Percentiles rank a stretch among this genome's conserved stretches.
These are phyloP conservation scores for Auriculariales sp. DNA, from an alignment of 768 basidiomycete genomes.

Conservation along the genomic window DNA sequence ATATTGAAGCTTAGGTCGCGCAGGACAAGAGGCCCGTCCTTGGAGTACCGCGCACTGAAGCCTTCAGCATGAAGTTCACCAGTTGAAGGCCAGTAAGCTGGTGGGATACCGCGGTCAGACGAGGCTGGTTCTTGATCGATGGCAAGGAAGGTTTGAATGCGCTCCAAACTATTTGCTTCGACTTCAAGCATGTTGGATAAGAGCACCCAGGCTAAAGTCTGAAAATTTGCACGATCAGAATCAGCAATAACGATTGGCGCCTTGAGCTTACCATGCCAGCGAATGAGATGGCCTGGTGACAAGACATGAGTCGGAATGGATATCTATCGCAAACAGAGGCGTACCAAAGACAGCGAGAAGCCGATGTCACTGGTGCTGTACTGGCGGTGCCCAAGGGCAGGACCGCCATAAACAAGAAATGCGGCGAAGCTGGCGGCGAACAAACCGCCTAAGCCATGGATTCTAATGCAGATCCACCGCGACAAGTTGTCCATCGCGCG, in stretches of 20 bases:
- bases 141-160: slow-evolving; percentile 31
- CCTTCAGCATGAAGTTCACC: slow-evolving; percentile 40
- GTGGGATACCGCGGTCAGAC: slow-evolving; percentile 30
- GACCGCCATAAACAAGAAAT: slow-evolving; percentile 19
- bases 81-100: slow-evolving; percentile 52
- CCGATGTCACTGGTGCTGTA: background rate
- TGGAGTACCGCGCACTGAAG: slow-evolving; percentile 38
- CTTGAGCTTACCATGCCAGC: background rate
- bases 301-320: no score
- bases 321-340: no score
- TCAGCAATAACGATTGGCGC: no score
- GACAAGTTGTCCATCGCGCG: slow-evolving; percentile 10
- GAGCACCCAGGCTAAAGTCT: background rate
- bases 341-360: background rate
- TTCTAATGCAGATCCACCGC: slow-evolving; percentile 15
- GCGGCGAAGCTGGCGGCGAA: slow-evolving; percentile 18
- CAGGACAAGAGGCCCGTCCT: slow-evolving; percentile 30
- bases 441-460: slow-evolving; percentile 20
- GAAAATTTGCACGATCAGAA: no score
- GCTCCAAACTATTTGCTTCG: slow-evolving; percentile 10
- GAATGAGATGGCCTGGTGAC: background rate
- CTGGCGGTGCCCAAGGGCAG: background rate
- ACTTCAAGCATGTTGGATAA: background rate
- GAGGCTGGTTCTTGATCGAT: slow-evolving; percentile 42
- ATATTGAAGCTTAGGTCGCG: slow-evolving; percentile 29